Percentiles rank a stretch among this genome's conserved stretches.
Evolutionary conservation across 2,329 filamentous ascomycete genomes (phyloP).

Genomic region (Colletotrichum abscissum): DNA sequence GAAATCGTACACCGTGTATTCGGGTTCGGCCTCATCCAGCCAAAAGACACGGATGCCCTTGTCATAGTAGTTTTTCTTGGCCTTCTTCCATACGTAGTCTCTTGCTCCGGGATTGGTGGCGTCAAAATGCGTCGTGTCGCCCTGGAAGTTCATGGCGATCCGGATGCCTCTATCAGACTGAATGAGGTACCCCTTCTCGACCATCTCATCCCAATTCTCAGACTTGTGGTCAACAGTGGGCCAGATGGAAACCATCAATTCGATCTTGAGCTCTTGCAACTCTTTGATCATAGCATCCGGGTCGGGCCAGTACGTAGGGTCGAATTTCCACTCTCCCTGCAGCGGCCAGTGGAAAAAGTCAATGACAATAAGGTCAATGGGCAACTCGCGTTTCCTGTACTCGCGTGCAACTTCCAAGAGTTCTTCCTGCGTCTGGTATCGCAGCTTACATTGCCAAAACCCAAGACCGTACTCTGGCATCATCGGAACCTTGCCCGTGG

Average conservation of each 20-base stretch:
- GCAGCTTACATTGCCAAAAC: constrained; percentile 73
- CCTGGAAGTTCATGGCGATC: constrained; percentile 68
- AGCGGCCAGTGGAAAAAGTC: constrained; percentile 74
- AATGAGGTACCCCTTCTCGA: constrained; percentile 65
- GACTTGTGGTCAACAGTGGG: constrained; percentile 59
- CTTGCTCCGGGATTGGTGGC: constrained; percentile 71
- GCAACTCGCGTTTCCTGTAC: constrained; percentile 62
- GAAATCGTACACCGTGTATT: constrained; percentile 74
- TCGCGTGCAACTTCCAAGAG: constrained; percentile 67
- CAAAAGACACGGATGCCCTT: constrained; percentile 74
- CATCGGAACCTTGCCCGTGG: constrained; percentile 68
- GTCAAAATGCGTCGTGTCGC: constrained; percentile 71
- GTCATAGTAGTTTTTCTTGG: constrained; percentile 69
- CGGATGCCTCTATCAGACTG: constrained; percentile 69
- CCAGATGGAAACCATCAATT: constrained; percentile 78
- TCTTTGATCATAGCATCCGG: constrained; percentile 74
- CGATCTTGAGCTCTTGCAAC: constrained; percentile 66
- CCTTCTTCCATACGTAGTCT: constrained; percentile 68
- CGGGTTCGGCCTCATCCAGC: constrained; percentile 77
- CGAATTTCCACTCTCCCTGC: constrained; percentile 77
- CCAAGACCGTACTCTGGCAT: constrained; percentile 74
- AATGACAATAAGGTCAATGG: constrained; percentile 70
- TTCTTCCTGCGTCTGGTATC: constrained; percentile 72
- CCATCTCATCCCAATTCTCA: constrained; percentile 45
- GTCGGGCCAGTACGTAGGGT: constrained; percentile 73